phyloP scores from a whole-genome alignment of 1,284 basidiomycete genomes.

The Ceratobasidium theobromae region DNA sequence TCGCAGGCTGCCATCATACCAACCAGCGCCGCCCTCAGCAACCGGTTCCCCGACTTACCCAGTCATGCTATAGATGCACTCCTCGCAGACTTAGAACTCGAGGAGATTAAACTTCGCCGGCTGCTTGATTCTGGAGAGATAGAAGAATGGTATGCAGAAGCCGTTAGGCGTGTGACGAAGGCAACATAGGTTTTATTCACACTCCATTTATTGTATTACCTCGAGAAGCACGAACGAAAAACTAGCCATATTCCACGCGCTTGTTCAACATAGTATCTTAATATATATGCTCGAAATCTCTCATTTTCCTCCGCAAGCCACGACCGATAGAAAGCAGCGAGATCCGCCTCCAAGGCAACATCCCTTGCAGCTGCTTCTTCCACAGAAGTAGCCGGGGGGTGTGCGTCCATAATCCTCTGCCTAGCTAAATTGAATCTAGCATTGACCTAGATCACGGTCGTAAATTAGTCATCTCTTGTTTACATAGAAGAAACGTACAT shows the following conservation, averaged over 20 bases:
- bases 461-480: neutral
- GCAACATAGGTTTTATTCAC: neutral
- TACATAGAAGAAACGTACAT: conserved; percentile 52
- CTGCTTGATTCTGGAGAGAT: conserved; percentile 20
- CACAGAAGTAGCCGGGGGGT: conserved; percentile 53
- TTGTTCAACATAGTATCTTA: conserved; percentile 32
- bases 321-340: conserved; percentile 67
- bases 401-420: conserved; percentile 55
- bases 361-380: conserved; percentile 48
- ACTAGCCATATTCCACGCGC: conserved; percentile 27
- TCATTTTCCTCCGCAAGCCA: conserved; percentile 68
- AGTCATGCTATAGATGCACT: conserved; percentile 19
- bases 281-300: conserved; percentile 58
- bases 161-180: conserved; percentile 9
- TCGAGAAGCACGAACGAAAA: conserved; percentile 24
- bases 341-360: conserved; percentile 51
- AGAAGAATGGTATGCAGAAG: conserved; percentile 28
- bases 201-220: conserved; percentile 6
- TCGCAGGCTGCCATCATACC: conserved; percentile 25
- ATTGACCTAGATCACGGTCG: conserved; percentile 56
- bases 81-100: conserved; percentile 15
- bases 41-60: conserved; percentile 22
- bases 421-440: conserved; percentile 68
- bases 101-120: conserved; percentile 20
- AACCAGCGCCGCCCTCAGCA: conserved; percentile 7